phyloP scores from a whole-genome alignment of 768 basidiomycete species.

The Clitopilus passeckerianus region DNA sequence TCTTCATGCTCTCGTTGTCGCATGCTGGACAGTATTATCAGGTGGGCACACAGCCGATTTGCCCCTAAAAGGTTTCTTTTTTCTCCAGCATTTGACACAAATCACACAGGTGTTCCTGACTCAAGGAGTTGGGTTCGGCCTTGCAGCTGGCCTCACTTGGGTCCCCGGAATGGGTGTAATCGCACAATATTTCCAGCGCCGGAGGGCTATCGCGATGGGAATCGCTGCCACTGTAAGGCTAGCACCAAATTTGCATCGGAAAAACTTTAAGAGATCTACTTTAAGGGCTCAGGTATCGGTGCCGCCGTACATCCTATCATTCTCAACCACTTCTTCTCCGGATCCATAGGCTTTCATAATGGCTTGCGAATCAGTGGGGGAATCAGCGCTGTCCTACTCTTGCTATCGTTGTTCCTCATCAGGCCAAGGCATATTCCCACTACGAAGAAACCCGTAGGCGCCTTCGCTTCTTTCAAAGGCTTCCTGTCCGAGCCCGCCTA shows the following conservation, averaged over 20 bases:
- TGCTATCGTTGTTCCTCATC: conserved; percentile 23
- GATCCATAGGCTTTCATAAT: conserved; percentile 24
- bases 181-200: conserved; percentile 31
- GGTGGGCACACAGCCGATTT: conserved; percentile 13
- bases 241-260: no score
- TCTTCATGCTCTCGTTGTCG: conserved; percentile 43
- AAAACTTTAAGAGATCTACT: background rate
- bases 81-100: background rate
- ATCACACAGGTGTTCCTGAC: conserved; percentile 34
- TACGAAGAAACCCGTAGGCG: conserved; percentile 6
- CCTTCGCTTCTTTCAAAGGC: background rate
- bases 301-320: conserved; percentile 30
- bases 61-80: conserved; percentile 13
- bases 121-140: conserved; percentile 43
- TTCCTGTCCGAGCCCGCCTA: background rate
- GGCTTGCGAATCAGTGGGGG: conserved; percentile 29
- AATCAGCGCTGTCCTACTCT: conserved; percentile 20
- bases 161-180: conserved; percentile 37
- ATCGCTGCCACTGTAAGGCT: conserved; percentile 22
- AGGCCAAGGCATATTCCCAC: conserved; percentile 23
- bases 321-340: conserved; percentile 31
- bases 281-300: background rate
- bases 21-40: conserved; percentile 35
- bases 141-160: conserved; percentile 47
- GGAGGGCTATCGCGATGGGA: conserved; percentile 28